Conservation (phyloP, 345 rosid genomes). For the Hevea brasiliensis region DNA sequence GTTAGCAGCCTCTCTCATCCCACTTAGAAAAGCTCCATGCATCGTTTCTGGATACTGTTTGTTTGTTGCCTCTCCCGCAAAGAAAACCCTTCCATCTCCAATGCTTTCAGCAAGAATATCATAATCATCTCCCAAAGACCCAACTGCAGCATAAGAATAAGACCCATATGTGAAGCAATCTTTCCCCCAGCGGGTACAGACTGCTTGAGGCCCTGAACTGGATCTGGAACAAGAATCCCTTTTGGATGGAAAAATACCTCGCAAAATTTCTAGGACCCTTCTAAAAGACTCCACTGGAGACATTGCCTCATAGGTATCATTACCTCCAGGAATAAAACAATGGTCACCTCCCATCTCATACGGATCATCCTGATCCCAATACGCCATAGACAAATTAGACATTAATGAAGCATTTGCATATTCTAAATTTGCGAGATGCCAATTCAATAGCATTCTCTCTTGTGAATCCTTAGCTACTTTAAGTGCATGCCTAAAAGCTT, state of each 20-base stretch:
- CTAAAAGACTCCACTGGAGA: slow-evolving; percentile 86
- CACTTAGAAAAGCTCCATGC: slow-evolving; percentile 97
- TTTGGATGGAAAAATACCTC: slow-evolving; percentile 82
- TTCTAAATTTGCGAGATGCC: slow-evolving; percentile 94
- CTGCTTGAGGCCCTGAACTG: slow-evolving; percentile 85
- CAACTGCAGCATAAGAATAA: slow-evolving; percentile 84
- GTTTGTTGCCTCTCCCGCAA: slow-evolving; percentile 97
- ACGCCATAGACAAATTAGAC: slow-evolving; percentile 86
- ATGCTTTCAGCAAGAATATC: slow-evolving; percentile 88
- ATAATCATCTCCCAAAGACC: slow-evolving; percentile 96
- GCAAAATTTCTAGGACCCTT: slow-evolving; percentile 64
- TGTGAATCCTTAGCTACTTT: slow-evolving; percentile 74
- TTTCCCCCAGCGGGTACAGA: slow-evolving; percentile 93
- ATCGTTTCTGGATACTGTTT: slow-evolving; percentile 94
- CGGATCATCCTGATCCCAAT: slow-evolving; percentile 99
- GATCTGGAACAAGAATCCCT: slow-evolving; percentile 94
- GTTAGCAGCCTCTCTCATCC: slow-evolving; percentile 97
- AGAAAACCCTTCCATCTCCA: slow-evolving; percentile 93
- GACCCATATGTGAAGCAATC: slow-evolving; percentile 82
- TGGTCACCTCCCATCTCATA: slow-evolving; percentile 99
- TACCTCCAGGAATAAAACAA: slow-evolving; percentile 95
- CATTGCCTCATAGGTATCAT: slow-evolving; percentile 70
- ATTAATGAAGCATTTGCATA: slow-evolving; percentile 92
- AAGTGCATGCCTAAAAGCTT: slow-evolving; percentile 72
- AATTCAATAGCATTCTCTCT: slow-evolving; percentile 85